Evolutionary conservation across 441 rosid genomes (phyloP).

Genomic region (Eugenia klotzschiana): DNA sequence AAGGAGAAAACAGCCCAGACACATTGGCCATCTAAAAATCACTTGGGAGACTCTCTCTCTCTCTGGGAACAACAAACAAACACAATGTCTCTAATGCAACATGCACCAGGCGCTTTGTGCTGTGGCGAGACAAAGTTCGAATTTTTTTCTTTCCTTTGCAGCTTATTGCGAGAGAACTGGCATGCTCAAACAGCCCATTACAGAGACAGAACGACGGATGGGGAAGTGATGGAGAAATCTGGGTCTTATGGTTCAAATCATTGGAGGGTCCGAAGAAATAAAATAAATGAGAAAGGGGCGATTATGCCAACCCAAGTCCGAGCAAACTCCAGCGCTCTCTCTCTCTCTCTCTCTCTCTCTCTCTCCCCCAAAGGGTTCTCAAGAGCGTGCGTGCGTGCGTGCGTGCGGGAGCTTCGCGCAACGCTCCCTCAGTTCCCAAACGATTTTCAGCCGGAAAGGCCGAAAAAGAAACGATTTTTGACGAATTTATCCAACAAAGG

Average conservation of each 20-base stretch:
- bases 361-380: not conserved
- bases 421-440: not conserved
- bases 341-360: not conserved
- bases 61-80: not conserved
- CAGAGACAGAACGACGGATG: not conserved
- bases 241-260: not conserved
- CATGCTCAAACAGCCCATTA: not conserved
- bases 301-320: constrained; percentile 22
- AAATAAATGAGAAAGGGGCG: constrained; percentile 12
- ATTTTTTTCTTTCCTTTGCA: too few relatives aligned
- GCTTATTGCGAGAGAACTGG: too few relatives aligned
- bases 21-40: constrained; percentile 55
- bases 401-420: not conserved
- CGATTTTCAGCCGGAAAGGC: not conserved
- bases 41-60: not conserved
- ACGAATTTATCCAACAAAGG: not conserved
- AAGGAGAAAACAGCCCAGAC: constrained; percentile 52
- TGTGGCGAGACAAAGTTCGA: too few relatives aligned
- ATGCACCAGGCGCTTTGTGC: not conserved
- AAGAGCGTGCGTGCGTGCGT: not conserved
- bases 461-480: not conserved
- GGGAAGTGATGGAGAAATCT: not conserved
- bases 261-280: constrained; percentile 24
- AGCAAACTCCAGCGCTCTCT: constrained; percentile 23
- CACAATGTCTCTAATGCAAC: not conserved